phyloP scores from a whole-genome alignment of 495 filamentous ascomycete genomes.

The Neurospora intermedia region DNA sequence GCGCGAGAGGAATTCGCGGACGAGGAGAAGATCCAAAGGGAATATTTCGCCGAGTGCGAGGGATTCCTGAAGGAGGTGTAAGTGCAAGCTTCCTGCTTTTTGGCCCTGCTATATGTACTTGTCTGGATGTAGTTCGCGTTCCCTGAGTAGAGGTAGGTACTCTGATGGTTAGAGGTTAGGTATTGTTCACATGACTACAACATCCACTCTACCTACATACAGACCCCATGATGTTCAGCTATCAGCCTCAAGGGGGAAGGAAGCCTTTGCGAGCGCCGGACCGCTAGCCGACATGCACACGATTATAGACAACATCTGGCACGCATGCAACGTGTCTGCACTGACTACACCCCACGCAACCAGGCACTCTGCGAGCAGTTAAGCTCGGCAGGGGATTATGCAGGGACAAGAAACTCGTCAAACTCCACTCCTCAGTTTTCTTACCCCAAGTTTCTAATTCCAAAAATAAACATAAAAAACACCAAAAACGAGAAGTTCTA shows the following conservation, averaged over 20 bases:
- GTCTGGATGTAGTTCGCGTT: neutral
- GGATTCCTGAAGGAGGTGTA: constrained; percentile 47
- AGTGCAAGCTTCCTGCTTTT: constrained; percentile 8
- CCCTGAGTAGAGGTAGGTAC: neutral
- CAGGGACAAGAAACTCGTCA: neutral
- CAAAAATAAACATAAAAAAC: neutral
- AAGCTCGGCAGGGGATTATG: neutral
- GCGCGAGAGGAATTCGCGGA: constrained; percentile 10
- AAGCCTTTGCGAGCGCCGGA: neutral
- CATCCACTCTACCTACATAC: neutral
- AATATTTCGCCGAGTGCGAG: constrained; percentile 55
- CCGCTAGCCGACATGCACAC: neutral
- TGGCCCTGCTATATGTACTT: neutral
- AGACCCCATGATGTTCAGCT: neutral
- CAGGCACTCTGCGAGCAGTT: neutral
- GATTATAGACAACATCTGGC: neutral
- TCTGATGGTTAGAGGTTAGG: neutral
- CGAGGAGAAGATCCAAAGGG: constrained; percentile 34
- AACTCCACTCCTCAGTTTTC: neutral
- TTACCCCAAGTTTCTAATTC: neutral
- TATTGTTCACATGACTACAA: neutral
- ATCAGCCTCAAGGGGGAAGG: neutral
- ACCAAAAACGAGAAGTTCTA: neutral
- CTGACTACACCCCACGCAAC: neutral
- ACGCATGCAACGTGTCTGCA: neutral